phyloP scores from a whole-genome alignment of 345 rosid species.

The Kandelia obovata region DNA sequence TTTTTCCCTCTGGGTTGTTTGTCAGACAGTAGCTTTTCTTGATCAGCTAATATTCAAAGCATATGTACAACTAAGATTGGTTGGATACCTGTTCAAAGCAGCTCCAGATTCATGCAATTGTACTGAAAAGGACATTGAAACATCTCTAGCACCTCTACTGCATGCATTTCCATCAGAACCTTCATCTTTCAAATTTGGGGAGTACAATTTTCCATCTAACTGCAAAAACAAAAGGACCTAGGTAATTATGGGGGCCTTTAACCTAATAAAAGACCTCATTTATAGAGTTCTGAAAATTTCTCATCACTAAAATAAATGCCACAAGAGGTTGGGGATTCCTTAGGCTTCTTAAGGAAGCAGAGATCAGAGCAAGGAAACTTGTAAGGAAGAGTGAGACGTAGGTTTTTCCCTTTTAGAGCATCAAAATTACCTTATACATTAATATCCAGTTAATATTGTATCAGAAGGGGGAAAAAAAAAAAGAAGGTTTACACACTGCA shows the following conservation, averaged over 20 bases:
- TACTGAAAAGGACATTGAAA: slow-evolving; percentile 8
- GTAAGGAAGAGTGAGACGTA: too few relatives aligned
- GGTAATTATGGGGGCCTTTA: neutral
- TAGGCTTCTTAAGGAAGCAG: slow-evolving; percentile 1
- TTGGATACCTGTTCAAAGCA: slow-evolving; percentile 27
- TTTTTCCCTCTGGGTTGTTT: neutral
- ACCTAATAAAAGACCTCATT: neutral
- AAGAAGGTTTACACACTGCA: too few relatives aligned
- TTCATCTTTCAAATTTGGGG: slow-evolving; percentile 22
- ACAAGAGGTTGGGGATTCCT: neutral
- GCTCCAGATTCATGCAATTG: slow-evolving; percentile 22
- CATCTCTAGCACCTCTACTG: slow-evolving; percentile 14
- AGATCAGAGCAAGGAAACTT: too few relatives aligned
- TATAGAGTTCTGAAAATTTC: neutral
- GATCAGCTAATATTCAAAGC: neutral
- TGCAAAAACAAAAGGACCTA: slow-evolving; percentile 9
- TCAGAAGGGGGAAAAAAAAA: too few relatives aligned
- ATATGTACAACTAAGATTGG: neutral
- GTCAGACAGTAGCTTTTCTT: neutral
- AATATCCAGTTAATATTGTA: too few relatives aligned
- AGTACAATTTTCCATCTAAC: slow-evolving; percentile 23
- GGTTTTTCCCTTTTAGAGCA: too few relatives aligned
- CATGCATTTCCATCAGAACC: slow-evolving; percentile 19
- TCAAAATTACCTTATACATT: too few relatives aligned
- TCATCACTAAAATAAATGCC: too few relatives aligned